Conservation (phyloP, 2,329 filamentous ascomycete genomes). For the Calonectria ilicicola region DNA sequence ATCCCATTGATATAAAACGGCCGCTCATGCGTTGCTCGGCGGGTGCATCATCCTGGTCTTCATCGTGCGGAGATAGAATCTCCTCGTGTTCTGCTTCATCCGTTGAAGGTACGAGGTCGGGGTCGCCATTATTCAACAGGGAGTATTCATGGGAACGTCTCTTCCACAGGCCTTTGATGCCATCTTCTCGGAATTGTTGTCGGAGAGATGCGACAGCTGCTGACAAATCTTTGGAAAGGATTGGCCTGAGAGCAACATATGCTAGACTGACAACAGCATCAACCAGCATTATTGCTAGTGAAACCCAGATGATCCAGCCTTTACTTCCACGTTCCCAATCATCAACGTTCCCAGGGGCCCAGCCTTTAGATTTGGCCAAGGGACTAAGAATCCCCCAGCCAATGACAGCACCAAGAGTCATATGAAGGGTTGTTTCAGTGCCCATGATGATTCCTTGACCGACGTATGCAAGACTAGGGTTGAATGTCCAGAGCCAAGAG, state of each 20-base stretch:
- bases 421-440: slow-evolving; percentile 92
- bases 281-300: slow-evolving; percentile 94
- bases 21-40: slow-evolving; percentile 83
- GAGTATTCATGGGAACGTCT: slow-evolving; percentile 38
- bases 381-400: slow-evolving; percentile 95
- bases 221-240: slow-evolving; percentile 47
- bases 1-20: slow-evolving; percentile 78
- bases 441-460: slow-evolving; percentile 99
- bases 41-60: slow-evolving; percentile 81
- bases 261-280: slow-evolving; percentile 91
- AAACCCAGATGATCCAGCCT: slow-evolving; percentile 99
- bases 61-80: slow-evolving; percentile 48
- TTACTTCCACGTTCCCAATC: slow-evolving; percentile 96
- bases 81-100: slow-evolving; percentile 24
- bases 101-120: not conserved
- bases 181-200: slow-evolving; percentile 32
- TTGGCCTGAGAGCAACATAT: slow-evolving; percentile 77
- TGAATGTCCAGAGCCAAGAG: slow-evolving; percentile 94
- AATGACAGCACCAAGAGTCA: slow-evolving; percentile 89
- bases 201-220: not conserved
- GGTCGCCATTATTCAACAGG: slow-evolving; percentile 30
- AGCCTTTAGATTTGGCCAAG: slow-evolving; percentile 84
- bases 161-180: slow-evolving; percentile 35
- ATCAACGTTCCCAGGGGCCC: slow-evolving; percentile 87
- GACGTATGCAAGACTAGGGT: slow-evolving; percentile 96